These are phyloP conservation scores for Coelastrella sp. DNA, from an alignment of 139 green algal species.

Conservation along the genomic window DNA sequence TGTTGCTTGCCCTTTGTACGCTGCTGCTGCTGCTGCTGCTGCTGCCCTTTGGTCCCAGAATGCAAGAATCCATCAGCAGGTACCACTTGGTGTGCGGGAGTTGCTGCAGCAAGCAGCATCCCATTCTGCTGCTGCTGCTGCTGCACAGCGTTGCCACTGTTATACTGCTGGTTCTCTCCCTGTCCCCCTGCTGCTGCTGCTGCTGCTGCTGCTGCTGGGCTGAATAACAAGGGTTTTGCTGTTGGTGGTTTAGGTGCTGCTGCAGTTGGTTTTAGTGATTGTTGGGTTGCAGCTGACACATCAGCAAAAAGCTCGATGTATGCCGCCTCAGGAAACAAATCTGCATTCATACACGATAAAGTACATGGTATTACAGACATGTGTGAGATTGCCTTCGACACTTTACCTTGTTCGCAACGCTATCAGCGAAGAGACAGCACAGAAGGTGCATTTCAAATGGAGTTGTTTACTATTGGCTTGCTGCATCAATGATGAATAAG, in stretches of 20 bases:
- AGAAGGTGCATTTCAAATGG: too few species aligned
- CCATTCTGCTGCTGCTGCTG: neutral
- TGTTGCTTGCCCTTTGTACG: neutral
- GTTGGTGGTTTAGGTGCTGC: constrained; percentile 6
- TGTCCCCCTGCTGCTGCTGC: neutral
- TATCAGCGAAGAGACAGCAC: too few species aligned
- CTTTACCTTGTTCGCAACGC: too few species aligned
- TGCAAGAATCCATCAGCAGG: neutral
- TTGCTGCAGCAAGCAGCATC: neutral
- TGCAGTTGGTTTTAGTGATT: neutral
- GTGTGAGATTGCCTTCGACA: neutral
- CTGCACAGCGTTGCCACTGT: neutral
- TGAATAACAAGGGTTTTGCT: neutral
- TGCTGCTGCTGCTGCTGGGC: constrained; percentile 2
- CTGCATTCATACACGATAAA: neutral
- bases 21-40: constrained; percentile 10
- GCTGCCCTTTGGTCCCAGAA: neutral
- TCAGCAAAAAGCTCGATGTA: neutral
- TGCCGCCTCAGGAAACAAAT: neutral
- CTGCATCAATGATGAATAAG: too few species aligned
- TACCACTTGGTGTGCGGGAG: neutral
- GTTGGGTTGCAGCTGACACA: neutral
- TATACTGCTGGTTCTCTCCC: neutral
- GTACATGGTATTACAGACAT: too few species aligned
- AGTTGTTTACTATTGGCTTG: too few species aligned